Evolutionary conservation across 768 basidiomycete species (phyloP).

Genomic region (Phaffia tasmanica): DNA sequence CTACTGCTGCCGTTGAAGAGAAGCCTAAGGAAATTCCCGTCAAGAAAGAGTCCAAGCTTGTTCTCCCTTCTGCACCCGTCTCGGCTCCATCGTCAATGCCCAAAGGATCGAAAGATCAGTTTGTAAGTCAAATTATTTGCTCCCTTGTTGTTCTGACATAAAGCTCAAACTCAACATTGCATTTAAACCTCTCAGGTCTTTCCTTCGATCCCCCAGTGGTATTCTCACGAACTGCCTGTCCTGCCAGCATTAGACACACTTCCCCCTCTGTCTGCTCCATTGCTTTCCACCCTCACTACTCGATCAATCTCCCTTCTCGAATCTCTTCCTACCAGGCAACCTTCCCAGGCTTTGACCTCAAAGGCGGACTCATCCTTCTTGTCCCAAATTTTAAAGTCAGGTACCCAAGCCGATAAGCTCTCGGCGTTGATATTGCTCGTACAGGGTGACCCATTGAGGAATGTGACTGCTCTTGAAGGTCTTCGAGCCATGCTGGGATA

Average conservation of each 20-base stretch:
- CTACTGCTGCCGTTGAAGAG: not conserved
- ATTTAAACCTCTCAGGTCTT: constrained; percentile 31
- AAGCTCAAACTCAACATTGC: not conserved
- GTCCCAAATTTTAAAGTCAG: constrained; percentile 68
- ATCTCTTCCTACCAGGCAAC: constrained; percentile 26
- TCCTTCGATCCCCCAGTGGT: constrained; percentile 48
- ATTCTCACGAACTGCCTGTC: constrained; percentile 41
- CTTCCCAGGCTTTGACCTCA: constrained; percentile 35
- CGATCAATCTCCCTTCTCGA: constrained; percentile 41
- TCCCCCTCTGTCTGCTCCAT: constrained; percentile 40
- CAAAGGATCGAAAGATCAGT: constrained; percentile 28
- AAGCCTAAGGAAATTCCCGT: constrained; percentile 12
- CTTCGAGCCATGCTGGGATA: constrained; percentile 61
- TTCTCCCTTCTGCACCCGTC: constrained; percentile 25
- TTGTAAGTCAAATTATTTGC: constrained; percentile 22
- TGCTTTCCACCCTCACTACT: constrained; percentile 44
- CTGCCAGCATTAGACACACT: constrained; percentile 38
- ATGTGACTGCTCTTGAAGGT: constrained; percentile 64
- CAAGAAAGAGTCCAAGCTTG: constrained; percentile 37
- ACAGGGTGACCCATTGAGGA: constrained; percentile 76
- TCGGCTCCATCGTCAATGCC: constrained; percentile 6
- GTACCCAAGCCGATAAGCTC: constrained; percentile 82
- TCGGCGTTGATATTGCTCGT: constrained; percentile 82
- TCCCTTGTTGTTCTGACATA: constrained; percentile 13
- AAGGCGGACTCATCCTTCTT: constrained; percentile 72